These are phyloP conservation scores for Ramaria rubella DNA, from an alignment of 768 basidiomycete genomes.

Conservation along the genomic window DNA sequence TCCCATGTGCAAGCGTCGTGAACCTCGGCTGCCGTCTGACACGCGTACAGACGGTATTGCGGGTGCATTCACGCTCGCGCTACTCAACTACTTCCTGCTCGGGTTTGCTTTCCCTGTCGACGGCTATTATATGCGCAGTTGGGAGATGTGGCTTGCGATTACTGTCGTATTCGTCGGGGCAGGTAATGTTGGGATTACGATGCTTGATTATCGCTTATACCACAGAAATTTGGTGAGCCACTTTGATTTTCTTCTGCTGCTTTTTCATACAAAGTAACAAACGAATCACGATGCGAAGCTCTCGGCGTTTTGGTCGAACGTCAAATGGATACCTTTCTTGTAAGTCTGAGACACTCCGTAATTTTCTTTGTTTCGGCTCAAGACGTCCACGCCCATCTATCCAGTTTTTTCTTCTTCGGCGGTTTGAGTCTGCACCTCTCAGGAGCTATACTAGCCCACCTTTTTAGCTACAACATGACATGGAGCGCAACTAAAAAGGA, in stretches of 20 bases:
- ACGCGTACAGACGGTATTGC: conserved; percentile 48
- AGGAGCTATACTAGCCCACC: conserved; percentile 46
- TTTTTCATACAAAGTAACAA: too few relatives aligned
- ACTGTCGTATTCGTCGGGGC: conserved; percentile 64
- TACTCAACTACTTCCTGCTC: conserved; percentile 65
- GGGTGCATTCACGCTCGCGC: conserved; percentile 50
- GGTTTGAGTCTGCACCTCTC: conserved; percentile 50
- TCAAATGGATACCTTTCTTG: conserved; percentile 72
- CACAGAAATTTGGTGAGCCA: conserved; percentile 38
- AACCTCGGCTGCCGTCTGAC: too few relatives aligned
- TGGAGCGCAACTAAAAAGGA: conserved; percentile 83
- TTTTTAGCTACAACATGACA: conserved; percentile 56
- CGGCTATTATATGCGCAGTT: conserved; percentile 64
- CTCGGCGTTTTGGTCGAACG: conserved; percentile 51
- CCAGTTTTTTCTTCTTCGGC: conserved; percentile 52
- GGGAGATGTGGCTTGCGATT: conserved; percentile 70
- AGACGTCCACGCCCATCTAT: too few relatives aligned
- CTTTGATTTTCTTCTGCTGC: too few relatives aligned
- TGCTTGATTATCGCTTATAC: conserved; percentile 64
- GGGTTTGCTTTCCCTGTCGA: conserved; percentile 58
- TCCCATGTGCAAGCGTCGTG: too few relatives aligned
- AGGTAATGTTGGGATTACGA: conserved; percentile 60
- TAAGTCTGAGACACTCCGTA: conserved; percentile 33
- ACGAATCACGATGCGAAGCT: too few relatives aligned
- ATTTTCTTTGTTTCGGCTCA: neutral